Conservation (phyloP, 352 stramenopile genomes). For the Phytophthora cryptogea region DNA sequence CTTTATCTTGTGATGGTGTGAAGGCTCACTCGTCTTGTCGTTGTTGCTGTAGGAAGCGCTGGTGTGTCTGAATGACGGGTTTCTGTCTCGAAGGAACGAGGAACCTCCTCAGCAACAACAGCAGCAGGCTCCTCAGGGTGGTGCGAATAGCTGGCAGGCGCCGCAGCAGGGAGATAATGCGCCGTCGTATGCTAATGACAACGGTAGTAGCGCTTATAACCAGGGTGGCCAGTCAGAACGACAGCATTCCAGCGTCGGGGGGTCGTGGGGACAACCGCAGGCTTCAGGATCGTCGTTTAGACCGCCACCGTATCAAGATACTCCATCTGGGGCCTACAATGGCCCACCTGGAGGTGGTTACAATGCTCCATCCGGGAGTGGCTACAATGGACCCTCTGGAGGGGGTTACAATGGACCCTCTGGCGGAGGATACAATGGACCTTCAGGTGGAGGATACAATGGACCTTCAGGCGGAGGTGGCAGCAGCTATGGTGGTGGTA, state of each 20-base stretch:
- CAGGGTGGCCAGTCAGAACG: constrained; percentile 29
- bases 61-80: constrained; percentile 78
- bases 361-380: constrained; percentile 20
- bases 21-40: constrained; percentile 22
- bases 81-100: constrained; percentile 56
- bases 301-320: constrained; percentile 70
- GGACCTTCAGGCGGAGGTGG: constrained; percentile 12
- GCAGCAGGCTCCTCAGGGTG: constrained; percentile 21
- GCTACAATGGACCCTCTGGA: constrained; percentile 23
- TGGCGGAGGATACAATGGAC: constrained; percentile 27
- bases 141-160: constrained; percentile 29
- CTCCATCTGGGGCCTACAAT: constrained; percentile 32
- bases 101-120: constrained; percentile 27
- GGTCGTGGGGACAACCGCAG: constrained; percentile 54
- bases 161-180: constrained; percentile 23
- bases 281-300: constrained; percentile 28
- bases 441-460: constrained; percentile 16
- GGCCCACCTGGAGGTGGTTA: constrained; percentile 12
- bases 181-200: constrained; percentile 22
- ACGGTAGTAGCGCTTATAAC: constrained; percentile 20
- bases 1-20: constrained; percentile 11
- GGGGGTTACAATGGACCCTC: constrained; percentile 20
- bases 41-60: constrained; percentile 59
- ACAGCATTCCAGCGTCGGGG: constrained; percentile 36
- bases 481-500: constrained; percentile 17